A percentile compares a stretch with the other conserved stretches of the same genome.
phyloP scores from a whole-genome alignment of 192 early-diverging fungal genomes.

The Umbelopsis sp. region DNA sequence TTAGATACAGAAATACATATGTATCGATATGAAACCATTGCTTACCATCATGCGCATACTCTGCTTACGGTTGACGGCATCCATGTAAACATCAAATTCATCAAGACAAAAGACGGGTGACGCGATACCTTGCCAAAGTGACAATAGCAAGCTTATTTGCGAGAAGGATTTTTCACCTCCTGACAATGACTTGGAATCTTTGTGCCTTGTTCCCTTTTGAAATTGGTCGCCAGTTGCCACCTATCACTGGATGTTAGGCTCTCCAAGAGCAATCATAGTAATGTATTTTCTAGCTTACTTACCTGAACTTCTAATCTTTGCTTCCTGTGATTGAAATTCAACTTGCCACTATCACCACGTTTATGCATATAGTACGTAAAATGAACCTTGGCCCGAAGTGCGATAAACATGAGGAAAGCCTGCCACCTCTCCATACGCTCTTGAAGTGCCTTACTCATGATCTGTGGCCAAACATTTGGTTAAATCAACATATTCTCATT shows the following conservation, averaged over 20 bases:
- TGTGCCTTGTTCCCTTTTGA: conserved; percentile 53
- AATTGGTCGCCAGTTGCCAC: conserved; percentile 43
- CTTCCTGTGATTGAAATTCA: conserved; percentile 74
- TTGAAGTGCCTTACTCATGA: conserved; percentile 57
- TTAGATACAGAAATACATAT: background rate
- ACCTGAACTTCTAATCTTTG: conserved; percentile 67
- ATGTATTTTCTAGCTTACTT: background rate
- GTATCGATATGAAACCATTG: background rate
- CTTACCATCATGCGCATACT: conserved; percentile 84
- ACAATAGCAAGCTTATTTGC: conserved; percentile 88
- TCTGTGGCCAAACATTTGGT: conserved; percentile 16
- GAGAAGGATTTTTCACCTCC: conserved; percentile 98
- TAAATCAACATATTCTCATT: background rate
- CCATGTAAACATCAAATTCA: conserved; percentile 99
- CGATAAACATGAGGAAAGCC: conserved; percentile 73
- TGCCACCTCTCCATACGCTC: conserved; percentile 64
- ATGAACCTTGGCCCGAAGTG: conserved; percentile 68
- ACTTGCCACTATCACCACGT: conserved; percentile 81
- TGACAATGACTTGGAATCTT: conserved; percentile 90
- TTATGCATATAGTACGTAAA: conserved; percentile 75
- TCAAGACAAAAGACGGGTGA: conserved; percentile 93
- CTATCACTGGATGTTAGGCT: conserved; percentile 17
- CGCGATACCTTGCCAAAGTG: conserved; percentile 92
- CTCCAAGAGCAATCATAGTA: too few relatives aligned
- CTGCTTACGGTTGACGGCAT: conserved; percentile 90